phyloP scores from a whole-genome alignment of 176 grass and related monocot species.

The Phoenix roebelenii region DNA sequence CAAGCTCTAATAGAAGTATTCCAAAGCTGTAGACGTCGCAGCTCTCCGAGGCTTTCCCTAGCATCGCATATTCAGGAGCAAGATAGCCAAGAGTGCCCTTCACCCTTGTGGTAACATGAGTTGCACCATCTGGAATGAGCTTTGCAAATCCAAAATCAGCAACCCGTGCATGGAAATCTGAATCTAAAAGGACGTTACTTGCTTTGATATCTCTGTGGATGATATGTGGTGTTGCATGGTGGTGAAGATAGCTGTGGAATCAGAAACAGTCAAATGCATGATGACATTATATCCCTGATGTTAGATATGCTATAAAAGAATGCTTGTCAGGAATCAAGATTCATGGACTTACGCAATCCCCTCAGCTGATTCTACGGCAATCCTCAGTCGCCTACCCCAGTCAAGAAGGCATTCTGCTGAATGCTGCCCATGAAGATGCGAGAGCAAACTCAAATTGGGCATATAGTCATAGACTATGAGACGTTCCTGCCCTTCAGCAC shows the following conservation, averaged over 20 bases:
- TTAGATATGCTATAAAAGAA: not conserved
- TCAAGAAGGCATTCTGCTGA: constrained; percentile 64
- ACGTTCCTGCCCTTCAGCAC: constrained; percentile 66
- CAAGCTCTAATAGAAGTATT: constrained; percentile 53
- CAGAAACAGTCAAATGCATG: not conserved
- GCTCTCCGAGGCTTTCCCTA: constrained; percentile 44
- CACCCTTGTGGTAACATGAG: constrained; percentile 38
- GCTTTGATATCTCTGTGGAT: constrained; percentile 66
- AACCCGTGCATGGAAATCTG: constrained; percentile 45
- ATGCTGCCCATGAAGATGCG: constrained; percentile 63
- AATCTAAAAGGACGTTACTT: constrained; percentile 63
- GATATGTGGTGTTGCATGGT: constrained; percentile 37
- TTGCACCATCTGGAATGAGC: constrained; percentile 40
- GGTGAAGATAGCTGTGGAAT: constrained; percentile 51
- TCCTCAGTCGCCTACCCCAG: constrained; percentile 51
- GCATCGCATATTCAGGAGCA: constrained; percentile 64
- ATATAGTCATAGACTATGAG: constrained; percentile 69
- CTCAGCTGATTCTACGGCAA: constrained; percentile 56
- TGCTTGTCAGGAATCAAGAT: no score
- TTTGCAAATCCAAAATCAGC: constrained; percentile 62
- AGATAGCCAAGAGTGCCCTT: constrained; percentile 63
- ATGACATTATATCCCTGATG: not conserved
- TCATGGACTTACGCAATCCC: constrained; percentile 41
- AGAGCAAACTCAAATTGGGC: constrained; percentile 57
- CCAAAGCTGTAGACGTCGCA: constrained; percentile 84